Conservation (phyloP, 2,329 filamentous ascomycete species). For the Calonectria naviculata region DNA sequence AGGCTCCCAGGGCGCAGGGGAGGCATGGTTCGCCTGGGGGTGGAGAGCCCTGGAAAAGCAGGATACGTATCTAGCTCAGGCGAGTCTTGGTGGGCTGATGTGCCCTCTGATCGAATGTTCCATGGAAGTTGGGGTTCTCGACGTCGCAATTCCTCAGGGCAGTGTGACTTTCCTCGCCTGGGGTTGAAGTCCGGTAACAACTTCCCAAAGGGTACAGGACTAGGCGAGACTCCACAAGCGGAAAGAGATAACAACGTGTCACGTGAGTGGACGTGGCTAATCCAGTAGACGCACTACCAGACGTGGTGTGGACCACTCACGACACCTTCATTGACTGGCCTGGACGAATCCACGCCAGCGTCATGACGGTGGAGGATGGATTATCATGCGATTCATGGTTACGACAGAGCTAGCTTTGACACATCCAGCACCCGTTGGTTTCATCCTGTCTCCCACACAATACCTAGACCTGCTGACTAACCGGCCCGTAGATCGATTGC, state of each 20-base stretch:
- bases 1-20: constrained; percentile 1
- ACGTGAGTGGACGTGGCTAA: constrained; percentile 32
- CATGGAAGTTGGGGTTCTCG: constrained; percentile 20
- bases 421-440: constrained; percentile 62
- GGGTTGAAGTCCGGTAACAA: constrained; percentile 7
- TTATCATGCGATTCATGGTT: constrained; percentile 68
- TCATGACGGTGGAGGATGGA: constrained; percentile 58
- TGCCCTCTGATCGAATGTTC: constrained; percentile 31
- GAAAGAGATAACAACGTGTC: constrained; percentile 7
- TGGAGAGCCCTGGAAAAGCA: constrained; percentile 9
- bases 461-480: constrained; percentile 25
- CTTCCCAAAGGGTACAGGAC: constrained; percentile 14
- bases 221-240: neutral
- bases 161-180: constrained; percentile 1
- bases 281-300: constrained; percentile 7
- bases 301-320: constrained; percentile 25
- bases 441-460: constrained; percentile 16
- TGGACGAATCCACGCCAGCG: constrained; percentile 27
- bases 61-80: constrained; percentile 21
- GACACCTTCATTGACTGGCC: constrained; percentile 27
- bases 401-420: constrained; percentile 71
- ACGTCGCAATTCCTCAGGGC: constrained; percentile 7
- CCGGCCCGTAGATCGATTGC: constrained; percentile 71
- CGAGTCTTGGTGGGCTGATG: constrained; percentile 26
- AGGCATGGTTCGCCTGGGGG: constrained; percentile 11